Conservation (phyloP, 2,329 filamentous ascomycete genomes). For the Hypomyces rosellus region DNA sequence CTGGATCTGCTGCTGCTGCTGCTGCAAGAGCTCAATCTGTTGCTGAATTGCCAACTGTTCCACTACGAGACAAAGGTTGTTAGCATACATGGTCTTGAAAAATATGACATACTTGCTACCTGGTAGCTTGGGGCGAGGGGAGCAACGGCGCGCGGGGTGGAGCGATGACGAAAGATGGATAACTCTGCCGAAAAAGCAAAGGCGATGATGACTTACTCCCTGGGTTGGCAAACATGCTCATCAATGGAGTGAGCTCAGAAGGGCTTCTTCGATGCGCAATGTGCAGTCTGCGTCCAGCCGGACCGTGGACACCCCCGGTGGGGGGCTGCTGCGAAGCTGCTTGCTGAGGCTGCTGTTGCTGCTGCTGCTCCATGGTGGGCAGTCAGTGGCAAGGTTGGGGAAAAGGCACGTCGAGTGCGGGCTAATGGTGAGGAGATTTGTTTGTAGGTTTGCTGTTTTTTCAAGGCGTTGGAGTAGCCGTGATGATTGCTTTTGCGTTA, state of each 20-base stretch:
- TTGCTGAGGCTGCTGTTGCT: slow-evolving; percentile 39
- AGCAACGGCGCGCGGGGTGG: not conserved
- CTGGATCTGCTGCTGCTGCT: slow-evolving; percentile 96
- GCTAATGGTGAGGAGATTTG: slow-evolving; percentile 17
- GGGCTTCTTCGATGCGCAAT: slow-evolving; percentile 96
- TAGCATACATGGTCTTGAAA: not conserved
- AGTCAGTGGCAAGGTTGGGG: slow-evolving; percentile 37
- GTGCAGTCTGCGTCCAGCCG: slow-evolving; percentile 83
- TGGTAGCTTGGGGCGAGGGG: not conserved
- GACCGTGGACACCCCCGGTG: slow-evolving; percentile 59
- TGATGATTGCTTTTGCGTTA: slow-evolving; percentile 1
- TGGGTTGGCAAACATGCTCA: slow-evolving; percentile 77
- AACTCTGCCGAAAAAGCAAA: not conserved
- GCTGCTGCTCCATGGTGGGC: slow-evolving; percentile 56
- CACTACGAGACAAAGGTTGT: slow-evolving; percentile 50
- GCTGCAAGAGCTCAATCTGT: slow-evolving; percentile 94
- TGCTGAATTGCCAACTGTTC: slow-evolving; percentile 97
- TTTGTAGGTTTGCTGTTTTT: not conserved
- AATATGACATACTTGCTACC: not conserved
- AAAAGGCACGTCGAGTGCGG: slow-evolving; percentile 39
- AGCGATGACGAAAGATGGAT: not conserved
- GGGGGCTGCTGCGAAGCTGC: slow-evolving; percentile 41
- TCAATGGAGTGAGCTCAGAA: slow-evolving; percentile 92
- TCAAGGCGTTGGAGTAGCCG: slow-evolving; percentile 8
- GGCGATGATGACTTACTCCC: slow-evolving; percentile 50